phyloP scores from a whole-genome alignment of 192 early-diverging fungal genomes.

The Lobosporangium transversale region DNA sequence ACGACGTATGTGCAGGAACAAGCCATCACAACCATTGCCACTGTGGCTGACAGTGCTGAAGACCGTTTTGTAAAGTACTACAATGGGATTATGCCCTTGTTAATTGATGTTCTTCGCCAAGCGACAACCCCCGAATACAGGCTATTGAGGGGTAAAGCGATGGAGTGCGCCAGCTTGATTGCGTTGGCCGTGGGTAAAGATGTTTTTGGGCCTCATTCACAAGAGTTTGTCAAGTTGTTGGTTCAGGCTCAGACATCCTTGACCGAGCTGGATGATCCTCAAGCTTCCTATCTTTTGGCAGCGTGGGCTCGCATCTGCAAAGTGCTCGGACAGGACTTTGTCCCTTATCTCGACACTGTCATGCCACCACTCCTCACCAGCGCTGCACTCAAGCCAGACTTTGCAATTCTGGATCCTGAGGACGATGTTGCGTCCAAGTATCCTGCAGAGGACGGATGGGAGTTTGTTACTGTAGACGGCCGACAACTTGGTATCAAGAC shows the following conservation, averaged over 20 bases:
- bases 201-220: conserved; percentile 79
- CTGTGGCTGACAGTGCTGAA: conserved; percentile 93
- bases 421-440: conserved; percentile 85
- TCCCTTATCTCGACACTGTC: conserved; percentile 89
- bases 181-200: conserved; percentile 92
- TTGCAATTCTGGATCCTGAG: conserved; percentile 85
- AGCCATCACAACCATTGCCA: conserved; percentile 96
- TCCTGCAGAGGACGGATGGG: conserved; percentile 97
- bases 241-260: conserved; percentile 76
- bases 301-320: conserved; percentile 98
- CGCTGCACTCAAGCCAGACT: conserved; percentile 90
- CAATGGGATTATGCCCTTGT: conserved; percentile 91
- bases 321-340: conserved; percentile 92
- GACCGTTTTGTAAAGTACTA: conserved; percentile 93
- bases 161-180: conserved; percentile 97
- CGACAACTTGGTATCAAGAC: conserved; percentile 96
- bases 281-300: conserved; percentile 88
- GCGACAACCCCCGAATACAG: conserved; percentile 87
- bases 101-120: conserved; percentile 86
- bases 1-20: conserved; percentile 98
- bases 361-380: conserved; percentile 91
- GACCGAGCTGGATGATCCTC: conserved; percentile 93
- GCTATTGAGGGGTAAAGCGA: conserved; percentile 91
- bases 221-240: conserved; percentile 83
- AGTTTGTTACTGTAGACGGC: conserved; percentile 88